phyloP scores from a whole-genome alignment of 108 stramenopile species.

The Phaeodactylum tricornutum region DNA sequence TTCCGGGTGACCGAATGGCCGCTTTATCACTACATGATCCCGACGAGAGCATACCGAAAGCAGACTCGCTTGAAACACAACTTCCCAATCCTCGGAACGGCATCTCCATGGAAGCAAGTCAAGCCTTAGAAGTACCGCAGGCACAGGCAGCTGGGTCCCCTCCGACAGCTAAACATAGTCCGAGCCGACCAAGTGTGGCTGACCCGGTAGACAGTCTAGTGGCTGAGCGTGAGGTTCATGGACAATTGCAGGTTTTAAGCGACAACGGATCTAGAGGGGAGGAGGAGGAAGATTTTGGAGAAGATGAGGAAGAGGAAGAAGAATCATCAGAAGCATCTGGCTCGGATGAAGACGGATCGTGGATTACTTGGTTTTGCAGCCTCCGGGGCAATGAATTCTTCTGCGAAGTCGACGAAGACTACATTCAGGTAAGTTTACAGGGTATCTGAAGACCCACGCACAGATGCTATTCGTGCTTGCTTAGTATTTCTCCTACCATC shows the following conservation, averaged over 20 bases:
- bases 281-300: slow-evolving; percentile 36
- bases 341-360: slow-evolving; percentile 91
- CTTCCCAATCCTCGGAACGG: too few species aligned
- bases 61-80: too few species aligned
- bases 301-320: slow-evolving; percentile 74
- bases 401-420: slow-evolving; percentile 96
- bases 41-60: too few species aligned
- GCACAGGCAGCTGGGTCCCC: not conserved
- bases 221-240: not conserved
- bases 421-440: slow-evolving; percentile 73
- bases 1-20: too few species aligned
- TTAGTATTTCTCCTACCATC: not conserved
- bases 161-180: too few species aligned
- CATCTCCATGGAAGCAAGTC: not conserved
- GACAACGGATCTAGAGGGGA: slow-evolving; percentile 5
- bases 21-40: too few species aligned
- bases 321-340: slow-evolving; percentile 73
- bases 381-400: slow-evolving; percentile 98
- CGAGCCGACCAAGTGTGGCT: too few species aligned
- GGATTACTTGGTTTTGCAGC: slow-evolving; percentile 98
- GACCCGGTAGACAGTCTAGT: not conserved
- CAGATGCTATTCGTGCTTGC: too few species aligned
- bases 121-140: not conserved
- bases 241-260: not conserved
- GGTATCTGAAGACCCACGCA: not conserved